A percentile compares a stretch with the other conserved stretches of the same genome.
These are phyloP conservation scores for Starmera pachycereana DNA, from an alignment of 805 yeast genomes.

Conservation along the genomic window DNA sequence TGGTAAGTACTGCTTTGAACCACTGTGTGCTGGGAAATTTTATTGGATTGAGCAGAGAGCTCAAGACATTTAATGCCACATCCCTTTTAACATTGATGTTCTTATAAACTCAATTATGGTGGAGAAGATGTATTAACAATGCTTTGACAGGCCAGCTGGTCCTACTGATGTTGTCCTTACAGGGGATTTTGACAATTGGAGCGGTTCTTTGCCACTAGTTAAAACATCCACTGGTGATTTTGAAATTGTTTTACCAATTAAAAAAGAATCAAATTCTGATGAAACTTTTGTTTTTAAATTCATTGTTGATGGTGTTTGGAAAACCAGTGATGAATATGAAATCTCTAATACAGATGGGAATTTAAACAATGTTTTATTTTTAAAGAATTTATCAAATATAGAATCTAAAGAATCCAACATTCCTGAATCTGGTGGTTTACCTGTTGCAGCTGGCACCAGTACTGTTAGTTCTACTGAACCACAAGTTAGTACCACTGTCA, in stretches of 20 bases:
- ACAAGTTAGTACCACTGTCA: constrained; percentile 22
- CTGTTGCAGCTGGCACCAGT: constrained; percentile 9
- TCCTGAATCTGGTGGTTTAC: constrained; percentile 40
- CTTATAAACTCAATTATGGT: too few species aligned
- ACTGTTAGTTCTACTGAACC: constrained; percentile 4
- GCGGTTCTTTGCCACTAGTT: constrained; percentile 47
- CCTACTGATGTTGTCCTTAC: constrained; percentile 52
- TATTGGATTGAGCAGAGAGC: too few species aligned
- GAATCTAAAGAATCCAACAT: constrained; percentile 22
- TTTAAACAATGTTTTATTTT: constrained; percentile 26
- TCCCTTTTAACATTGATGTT: too few species aligned
- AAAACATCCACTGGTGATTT: constrained; percentile 53
- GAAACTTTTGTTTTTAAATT: constrained; percentile 40
- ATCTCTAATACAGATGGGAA: constrained; percentile 34
- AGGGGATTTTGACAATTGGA: constrained; percentile 65
- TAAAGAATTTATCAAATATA: constrained; percentile 9
- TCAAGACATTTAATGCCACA: background rate
- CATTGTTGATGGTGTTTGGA: constrained; percentile 66
- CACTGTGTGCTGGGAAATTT: too few species aligned
- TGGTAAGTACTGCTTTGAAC: constrained; percentile 3
- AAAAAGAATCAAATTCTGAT: constrained; percentile 20
- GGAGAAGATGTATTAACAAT: background rate
- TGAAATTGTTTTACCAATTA: constrained; percentile 46
- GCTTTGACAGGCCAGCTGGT: constrained; percentile 34
- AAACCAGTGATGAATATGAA: constrained; percentile 27